Evolutionary conservation across 805 yeast species (phyloP).

Genomic region (Yamadazyma takamatsuzukensis): DNA sequence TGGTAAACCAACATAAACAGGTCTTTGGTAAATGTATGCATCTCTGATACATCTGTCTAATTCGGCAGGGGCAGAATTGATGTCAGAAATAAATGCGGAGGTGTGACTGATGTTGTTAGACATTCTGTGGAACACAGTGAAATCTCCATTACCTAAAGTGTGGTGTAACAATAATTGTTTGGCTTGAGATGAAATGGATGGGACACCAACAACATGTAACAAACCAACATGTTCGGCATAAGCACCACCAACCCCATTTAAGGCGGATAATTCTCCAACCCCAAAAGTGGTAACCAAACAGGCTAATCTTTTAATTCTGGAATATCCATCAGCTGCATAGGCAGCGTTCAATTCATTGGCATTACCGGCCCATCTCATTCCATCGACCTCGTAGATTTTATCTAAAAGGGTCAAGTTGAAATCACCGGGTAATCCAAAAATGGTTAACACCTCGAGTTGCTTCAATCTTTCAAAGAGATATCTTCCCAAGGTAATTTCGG

Average conservation of each 20-base stretch:
- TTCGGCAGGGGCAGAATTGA: conserved; percentile 32
- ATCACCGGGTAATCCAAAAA: conserved; percentile 42
- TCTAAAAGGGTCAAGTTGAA: conserved; percentile 37
- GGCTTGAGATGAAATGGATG: conserved; percentile 35
- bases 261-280: conserved; percentile 38
- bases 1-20: conserved; percentile 39
- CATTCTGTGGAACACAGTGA: conserved; percentile 40
- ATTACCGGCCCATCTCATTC: conserved; percentile 41
- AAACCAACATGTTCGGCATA: conserved; percentile 41
- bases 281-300: conserved; percentile 39
- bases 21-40: conserved; percentile 36
- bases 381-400: conserved; percentile 38
- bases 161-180: conserved; percentile 42
- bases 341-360: conserved; percentile 44
- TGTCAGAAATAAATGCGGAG: conserved; percentile 33
- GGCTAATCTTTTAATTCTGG: conserved; percentile 35
- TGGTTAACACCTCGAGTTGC: conserved; percentile 34
- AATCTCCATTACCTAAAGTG: conserved; percentile 42
- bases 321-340: conserved; percentile 42
- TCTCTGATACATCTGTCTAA: conserved; percentile 38
- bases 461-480: conserved; percentile 38
- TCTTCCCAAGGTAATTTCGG: conserved; percentile 35
- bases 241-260: conserved; percentile 39
- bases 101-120: conserved; percentile 35
- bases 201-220: conserved; percentile 38